A percentile compares a stretch with the other conserved stretches of the same genome.
Evolutionary conservation across 768 basidiomycete genomes (phyloP).

Genomic region (Suillus luteus): DNA sequence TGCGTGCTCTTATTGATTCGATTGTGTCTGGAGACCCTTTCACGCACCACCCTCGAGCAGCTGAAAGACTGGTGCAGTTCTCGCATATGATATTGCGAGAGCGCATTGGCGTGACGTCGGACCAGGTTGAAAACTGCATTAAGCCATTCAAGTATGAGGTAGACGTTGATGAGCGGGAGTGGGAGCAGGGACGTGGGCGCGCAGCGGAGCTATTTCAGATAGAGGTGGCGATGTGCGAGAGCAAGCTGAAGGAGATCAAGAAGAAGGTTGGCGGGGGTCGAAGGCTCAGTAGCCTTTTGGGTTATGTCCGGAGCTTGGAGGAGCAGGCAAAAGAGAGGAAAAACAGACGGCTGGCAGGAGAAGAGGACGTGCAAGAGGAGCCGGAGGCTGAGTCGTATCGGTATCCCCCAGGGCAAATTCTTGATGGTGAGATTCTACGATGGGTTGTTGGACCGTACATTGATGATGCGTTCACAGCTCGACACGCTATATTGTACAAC

Average conservation of each 20-base stretch:
- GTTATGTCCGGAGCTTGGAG: constrained; percentile 82
- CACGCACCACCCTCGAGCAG: constrained; percentile 83
- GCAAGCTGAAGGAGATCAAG: constrained; percentile 82
- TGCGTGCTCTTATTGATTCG: constrained; percentile 86
- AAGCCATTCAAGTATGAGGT: constrained; percentile 99
- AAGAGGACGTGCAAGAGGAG: constrained; percentile 40
- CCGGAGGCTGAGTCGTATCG: constrained; percentile 75
- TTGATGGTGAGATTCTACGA: constrained; percentile 71
- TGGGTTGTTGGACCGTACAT: constrained; percentile 13
- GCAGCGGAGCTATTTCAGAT: constrained; percentile 81
- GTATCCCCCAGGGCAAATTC: constrained; percentile 87
- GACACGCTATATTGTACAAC: constrained; percentile 86
- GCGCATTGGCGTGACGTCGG: constrained; percentile 90
- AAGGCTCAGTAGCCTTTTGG: constrained; percentile 72
- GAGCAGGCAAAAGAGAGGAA: constrained; percentile 71
- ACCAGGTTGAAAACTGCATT: constrained; percentile 99
- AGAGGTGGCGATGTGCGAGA: constrained; percentile 84
- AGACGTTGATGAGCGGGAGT: constrained; percentile 90
- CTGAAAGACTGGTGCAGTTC: constrained; percentile 89
- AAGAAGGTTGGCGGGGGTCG: constrained; percentile 87
- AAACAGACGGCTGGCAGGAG: constrained; percentile 46
- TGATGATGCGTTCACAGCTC: constrained; percentile 53
- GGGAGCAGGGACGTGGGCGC: constrained; percentile 80
- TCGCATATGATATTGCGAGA: constrained; percentile 93
- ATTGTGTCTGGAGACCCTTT: constrained; percentile 91